Evolutionary conservation across 768 basidiomycete genomes (phyloP).

Genomic region (Tylopilus sp.): DNA sequence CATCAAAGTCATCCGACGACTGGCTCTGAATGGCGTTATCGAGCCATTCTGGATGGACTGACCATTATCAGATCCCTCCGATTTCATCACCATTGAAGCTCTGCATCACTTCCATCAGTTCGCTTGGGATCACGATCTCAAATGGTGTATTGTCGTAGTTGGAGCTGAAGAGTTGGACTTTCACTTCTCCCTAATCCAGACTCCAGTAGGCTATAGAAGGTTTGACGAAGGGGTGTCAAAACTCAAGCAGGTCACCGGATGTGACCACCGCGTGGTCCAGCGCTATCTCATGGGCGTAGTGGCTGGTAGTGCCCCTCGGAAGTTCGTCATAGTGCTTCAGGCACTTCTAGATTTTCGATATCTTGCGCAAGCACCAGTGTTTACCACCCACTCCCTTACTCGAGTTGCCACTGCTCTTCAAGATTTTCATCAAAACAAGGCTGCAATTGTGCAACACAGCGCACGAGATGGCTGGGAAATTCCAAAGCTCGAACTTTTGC

Average conservation of each 20-base stretch:
- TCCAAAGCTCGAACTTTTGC: background rate
- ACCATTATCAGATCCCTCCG: background rate
- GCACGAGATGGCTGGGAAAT: background rate
- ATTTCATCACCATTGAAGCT: background rate
- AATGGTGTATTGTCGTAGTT: background rate
- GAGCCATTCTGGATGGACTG: background rate
- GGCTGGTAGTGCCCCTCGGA: background rate
- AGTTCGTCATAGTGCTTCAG: background rate
- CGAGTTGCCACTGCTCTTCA: background rate
- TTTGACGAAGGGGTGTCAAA: background rate
- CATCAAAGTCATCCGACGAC: background rate
- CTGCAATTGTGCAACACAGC: background rate
- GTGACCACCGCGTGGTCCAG: background rate
- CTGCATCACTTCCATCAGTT: conserved; percentile 3
- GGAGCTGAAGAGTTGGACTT: background rate
- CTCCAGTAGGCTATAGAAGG: background rate
- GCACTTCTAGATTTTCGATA: background rate
- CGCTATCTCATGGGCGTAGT: background rate
- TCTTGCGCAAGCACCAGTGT: background rate
- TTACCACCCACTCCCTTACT: background rate
- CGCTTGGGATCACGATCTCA: background rate
- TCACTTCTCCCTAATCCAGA: background rate
- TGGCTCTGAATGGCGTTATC: background rate
- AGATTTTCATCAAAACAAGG: background rate
- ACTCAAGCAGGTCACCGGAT: background rate